These are phyloP conservation scores for Fusarium concolor DNA, from an alignment of 2,329 filamentous ascomycete genomes.

Conservation along the genomic window DNA sequence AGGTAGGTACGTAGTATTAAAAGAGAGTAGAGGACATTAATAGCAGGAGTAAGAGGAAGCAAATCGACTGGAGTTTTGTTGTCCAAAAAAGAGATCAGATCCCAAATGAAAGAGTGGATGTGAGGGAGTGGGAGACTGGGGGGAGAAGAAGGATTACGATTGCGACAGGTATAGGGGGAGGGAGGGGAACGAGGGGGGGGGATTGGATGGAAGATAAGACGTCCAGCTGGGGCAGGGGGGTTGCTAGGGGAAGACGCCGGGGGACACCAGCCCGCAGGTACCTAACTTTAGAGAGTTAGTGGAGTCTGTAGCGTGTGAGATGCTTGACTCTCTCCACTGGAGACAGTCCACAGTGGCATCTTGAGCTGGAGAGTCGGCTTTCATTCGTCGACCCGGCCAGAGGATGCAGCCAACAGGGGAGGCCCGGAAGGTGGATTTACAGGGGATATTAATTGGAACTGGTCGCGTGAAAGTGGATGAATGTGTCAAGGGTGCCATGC, in stretches of 20 bases:
- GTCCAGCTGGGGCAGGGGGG: neutral
- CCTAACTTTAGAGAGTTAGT: constrained; percentile 35
- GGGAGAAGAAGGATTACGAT: constrained; percentile 41
- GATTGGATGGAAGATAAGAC: constrained; percentile 37
- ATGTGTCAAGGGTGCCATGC: constrained; percentile 37
- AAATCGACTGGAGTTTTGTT: constrained; percentile 45
- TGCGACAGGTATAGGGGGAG: constrained; percentile 18
- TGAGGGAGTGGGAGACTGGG: constrained; percentile 39
- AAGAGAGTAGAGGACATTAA: constrained; percentile 42
- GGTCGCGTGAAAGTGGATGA: constrained; percentile 8
- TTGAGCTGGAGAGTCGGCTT: constrained; percentile 12
- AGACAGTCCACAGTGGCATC: constrained; percentile 7
- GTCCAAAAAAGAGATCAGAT: constrained; percentile 43
- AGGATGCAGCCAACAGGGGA: constrained; percentile 33
- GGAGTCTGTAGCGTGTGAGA: constrained; percentile 25
- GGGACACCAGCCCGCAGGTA: constrained; percentile 13
- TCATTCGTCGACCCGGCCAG: constrained; percentile 15
- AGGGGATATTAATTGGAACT: constrained; percentile 32
- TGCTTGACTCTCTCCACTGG: constrained; percentile 14
- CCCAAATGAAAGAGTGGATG: constrained; percentile 42
- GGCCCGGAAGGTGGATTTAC: constrained; percentile 28
- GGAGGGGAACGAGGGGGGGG: constrained; percentile 32
- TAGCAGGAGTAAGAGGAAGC: constrained; percentile 32
- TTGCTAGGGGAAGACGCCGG: constrained; percentile 6
- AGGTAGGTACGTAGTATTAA: constrained; percentile 26